Evolutionary conservation across 2,329 filamentous ascomycete species (phyloP), one percentile per base, ranked within the genome.

Genomic region (Gremmenia infestans): DNA sequence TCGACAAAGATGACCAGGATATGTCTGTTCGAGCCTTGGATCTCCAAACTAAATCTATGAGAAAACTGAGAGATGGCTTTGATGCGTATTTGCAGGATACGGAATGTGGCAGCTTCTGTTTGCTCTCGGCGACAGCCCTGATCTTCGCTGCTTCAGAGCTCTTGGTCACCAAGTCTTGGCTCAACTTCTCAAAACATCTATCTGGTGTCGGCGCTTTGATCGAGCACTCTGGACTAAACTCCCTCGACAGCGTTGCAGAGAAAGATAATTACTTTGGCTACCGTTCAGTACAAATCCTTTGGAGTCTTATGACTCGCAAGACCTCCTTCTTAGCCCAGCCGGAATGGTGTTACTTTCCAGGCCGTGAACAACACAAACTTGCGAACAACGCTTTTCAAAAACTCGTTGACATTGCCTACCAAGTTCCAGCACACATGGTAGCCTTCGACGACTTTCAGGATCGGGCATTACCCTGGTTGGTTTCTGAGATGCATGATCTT

Each of bases 191-290:
- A 7, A 50, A 57, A 3, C 59, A 61, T 49, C 43, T 61, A 7
- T 52, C 51, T 32, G 59, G 59, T 22, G 56, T 59, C 4, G 59
- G 59, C 4, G 59, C 59, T 11, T 54, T 61, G 42, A 61, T 61
- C 45, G 56, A 61, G 28, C 54, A 61, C 36, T 50, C 56, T 17
- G 56, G 59, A 8, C 54, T 47, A 19, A 28, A 36, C 15, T 47
- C 49, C 11, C 53, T 61, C 9, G 15, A 23, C 7, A 50, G 40
- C 6, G 28, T 40, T 17, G 17, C 42, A 2, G 52, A 54, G 12
- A 47, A 51, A 17, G 48, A 40, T 17, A 51, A 61, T 39, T 57
- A 57, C 17, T 49, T 54, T 19, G 56, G 59, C 12, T 61, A 55
- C 25, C 56, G 59, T 37, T 36, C 52, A 4, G 60, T 55, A 9